Percentiles rank a stretch among this genome's conserved stretches.
Evolutionary conservation across 441 rosid species (phyloP).

Genomic region (Gossypium gossypioides): DNA sequence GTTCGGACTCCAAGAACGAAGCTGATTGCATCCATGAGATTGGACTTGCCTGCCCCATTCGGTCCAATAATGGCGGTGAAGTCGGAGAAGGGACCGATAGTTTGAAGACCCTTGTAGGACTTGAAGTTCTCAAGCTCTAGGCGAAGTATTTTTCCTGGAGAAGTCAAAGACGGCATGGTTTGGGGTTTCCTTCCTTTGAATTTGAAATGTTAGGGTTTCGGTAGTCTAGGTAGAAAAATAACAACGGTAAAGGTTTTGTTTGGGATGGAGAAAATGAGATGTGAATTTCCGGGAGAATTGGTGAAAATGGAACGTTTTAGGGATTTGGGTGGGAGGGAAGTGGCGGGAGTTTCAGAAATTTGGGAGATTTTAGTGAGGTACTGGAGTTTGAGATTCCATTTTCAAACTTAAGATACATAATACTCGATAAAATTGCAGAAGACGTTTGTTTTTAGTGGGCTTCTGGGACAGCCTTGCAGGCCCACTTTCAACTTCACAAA

Average conservation of each 20-base stretch:
- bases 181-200: background rate
- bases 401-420: background rate
- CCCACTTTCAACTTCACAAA: background rate
- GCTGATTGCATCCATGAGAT: slow-evolving; percentile 97
- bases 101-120: slow-evolving; percentile 82
- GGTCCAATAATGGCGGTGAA: slow-evolving; percentile 99
- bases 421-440: background rate
- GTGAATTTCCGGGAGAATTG: background rate
- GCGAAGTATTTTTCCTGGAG: slow-evolving; percentile 71
- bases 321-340: background rate
- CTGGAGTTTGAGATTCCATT: background rate
- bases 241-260: background rate
- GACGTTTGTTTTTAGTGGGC: background rate
- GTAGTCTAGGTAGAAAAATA: background rate
- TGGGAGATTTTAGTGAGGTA: background rate
- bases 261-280: background rate
- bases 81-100: slow-evolving; percentile 85
- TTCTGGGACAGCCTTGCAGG: background rate
- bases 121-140: slow-evolving; percentile 94
- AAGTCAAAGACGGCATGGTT: slow-evolving; percentile 55
- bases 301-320: background rate
- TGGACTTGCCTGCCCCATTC: slow-evolving; percentile 94
- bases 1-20: slow-evolving; percentile 98
- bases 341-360: slow-evolving; percentile 6
- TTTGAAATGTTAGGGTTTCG: background rate